phyloP scores from a whole-genome alignment of 306 rosid species.

The Rubus parviflorus region DNA sequence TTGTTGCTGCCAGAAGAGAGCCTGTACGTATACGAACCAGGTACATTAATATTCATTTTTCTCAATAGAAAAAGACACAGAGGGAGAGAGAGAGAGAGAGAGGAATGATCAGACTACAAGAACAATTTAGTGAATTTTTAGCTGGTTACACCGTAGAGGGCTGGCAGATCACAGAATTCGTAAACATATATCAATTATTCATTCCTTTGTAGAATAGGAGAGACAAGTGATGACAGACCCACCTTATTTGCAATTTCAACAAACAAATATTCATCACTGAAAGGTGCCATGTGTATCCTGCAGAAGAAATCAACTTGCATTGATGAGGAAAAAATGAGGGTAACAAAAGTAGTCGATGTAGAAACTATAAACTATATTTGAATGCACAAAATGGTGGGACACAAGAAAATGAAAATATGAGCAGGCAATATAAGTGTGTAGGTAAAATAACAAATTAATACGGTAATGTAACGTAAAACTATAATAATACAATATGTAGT shows the following conservation, averaged over 20 bases:
- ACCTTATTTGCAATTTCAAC: slow-evolving; percentile 97
- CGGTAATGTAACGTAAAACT: not conserved
- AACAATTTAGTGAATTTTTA: not conserved
- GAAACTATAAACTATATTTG: not conserved
- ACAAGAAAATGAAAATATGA: not conserved
- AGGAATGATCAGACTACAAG: not conserved
- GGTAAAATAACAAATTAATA: slow-evolving; percentile 2
- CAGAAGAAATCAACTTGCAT: slow-evolving; percentile 45
- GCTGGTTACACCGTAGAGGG: not conserved
- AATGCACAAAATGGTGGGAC: not conserved
- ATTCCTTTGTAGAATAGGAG: not conserved
- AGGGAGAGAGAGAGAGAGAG: not conserved
- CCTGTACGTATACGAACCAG: slow-evolving; percentile 38
- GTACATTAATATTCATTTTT: not conserved
- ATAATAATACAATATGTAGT: not conserved
- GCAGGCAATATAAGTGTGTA: not conserved
- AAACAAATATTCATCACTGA: slow-evolving; percentile 93
- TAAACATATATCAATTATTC: not conserved
- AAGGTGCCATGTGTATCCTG: slow-evolving; percentile 99
- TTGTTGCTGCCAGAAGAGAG: slow-evolving; percentile 98
- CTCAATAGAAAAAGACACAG: not conserved
- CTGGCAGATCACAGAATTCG: not conserved
- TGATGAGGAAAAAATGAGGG: slow-evolving; percentile 31
- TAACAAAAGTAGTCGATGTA: not conserved
- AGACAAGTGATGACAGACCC: slow-evolving; percentile 26